Percentiles rank a stretch among this genome's conserved stretches.
Evolutionary conservation across 768 basidiomycete genomes (phyloP).

Genomic region (Tephrocybe sp.): DNA sequence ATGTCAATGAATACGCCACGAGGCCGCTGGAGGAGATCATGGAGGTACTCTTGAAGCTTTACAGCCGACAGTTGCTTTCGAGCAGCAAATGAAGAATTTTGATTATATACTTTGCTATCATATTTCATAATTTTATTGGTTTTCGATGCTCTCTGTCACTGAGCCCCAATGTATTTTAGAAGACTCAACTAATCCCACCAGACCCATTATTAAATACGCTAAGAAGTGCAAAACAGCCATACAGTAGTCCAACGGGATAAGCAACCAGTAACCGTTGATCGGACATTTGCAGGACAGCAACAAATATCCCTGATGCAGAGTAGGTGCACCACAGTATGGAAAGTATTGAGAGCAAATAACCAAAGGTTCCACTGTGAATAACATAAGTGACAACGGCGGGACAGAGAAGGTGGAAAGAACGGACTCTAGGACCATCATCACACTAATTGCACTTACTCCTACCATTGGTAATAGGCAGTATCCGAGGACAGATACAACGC

Average conservation of each 20-base stretch:
- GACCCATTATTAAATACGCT: slow-evolving; percentile 77
- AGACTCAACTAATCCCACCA: slow-evolving; percentile 19
- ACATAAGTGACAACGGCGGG: slow-evolving; percentile 12
- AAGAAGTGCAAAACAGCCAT: slow-evolving; percentile 91
- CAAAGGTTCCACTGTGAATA: slow-evolving; percentile 66
- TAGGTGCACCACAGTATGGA: slow-evolving; percentile 98
- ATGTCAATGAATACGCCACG: slow-evolving; percentile 87
- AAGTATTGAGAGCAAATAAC: slow-evolving; percentile 78
- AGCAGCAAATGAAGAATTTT: slow-evolving; percentile 20
- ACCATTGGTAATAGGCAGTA: slow-evolving; percentile 98
- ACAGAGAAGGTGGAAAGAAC: slow-evolving; percentile 29
- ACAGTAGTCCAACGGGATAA: slow-evolving; percentile 92
- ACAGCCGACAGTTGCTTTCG: slow-evolving; percentile 68
- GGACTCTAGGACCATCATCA: slow-evolving; percentile 85
- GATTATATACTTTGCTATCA: slow-evolving; percentile 1
- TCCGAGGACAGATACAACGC: slow-evolving; percentile 91
- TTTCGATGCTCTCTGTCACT: not conserved
- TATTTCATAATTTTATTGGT: slow-evolving; percentile 1
- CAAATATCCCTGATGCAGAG: slow-evolving; percentile 93
- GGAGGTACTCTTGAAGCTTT: slow-evolving; percentile 73
- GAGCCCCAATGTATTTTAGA: slow-evolving; percentile 1
- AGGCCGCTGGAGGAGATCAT: slow-evolving; percentile 81
- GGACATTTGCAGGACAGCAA: slow-evolving; percentile 92
- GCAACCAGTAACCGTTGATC: slow-evolving; percentile 94
- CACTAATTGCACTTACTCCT: slow-evolving; percentile 85